Evolutionary conservation across 352 stramenopile species (phyloP), one percentile per base, ranked within the genome.

Genomic region (Saprolegnia parasitica): DNA sequence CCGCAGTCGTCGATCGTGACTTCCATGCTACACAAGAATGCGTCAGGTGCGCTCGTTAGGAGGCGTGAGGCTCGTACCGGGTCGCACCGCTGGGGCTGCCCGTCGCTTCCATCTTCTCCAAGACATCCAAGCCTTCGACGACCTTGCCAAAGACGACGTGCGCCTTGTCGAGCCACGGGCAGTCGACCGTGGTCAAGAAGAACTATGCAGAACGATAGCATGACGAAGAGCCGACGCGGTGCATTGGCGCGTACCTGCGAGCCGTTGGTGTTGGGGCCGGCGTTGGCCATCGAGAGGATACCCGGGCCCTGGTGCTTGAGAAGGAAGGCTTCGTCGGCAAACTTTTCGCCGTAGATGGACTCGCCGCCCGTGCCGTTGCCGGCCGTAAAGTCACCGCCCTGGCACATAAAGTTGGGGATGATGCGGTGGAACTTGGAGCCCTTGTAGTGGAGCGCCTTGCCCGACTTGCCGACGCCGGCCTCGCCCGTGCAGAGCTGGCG

Each of bases 1-100:
- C 98, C 98, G 73, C 90, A 98, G 80, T 99, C 97, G 71, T 96
- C 95, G 72, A 99, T 97, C 16, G 98, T 78, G 45, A 99, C 91
- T 49, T 76, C 60, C 0, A 73, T 68, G 35, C 83, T 87, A 50
- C 47, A 74, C 37, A 21, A 66, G 60, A 10, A 56, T 23, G 0
- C 11, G 8, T 11, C 18, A 72, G 35, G 35, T 16, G 54, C 42
- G 35, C 37, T 16, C 45, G 15, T 29, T 70, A 40, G 35, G 46
- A 35, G 52, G 88, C 72, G 54, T 86, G 71, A 24, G 76, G 72
- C 35, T 98, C 88, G 46, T 77, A 83, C 75, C 79, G 73, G 20
- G 83, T 95, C 45, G 95, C 91, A 29, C 97, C 97, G 68, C 80
- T 97, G 63, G 89, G 80, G 66, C 78, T 96, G 70, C 97, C 97